These are phyloP conservation scores for Acanthamoeba triangularis DNA, from an alignment of 208 protist species.

Conservation along the genomic window DNA sequence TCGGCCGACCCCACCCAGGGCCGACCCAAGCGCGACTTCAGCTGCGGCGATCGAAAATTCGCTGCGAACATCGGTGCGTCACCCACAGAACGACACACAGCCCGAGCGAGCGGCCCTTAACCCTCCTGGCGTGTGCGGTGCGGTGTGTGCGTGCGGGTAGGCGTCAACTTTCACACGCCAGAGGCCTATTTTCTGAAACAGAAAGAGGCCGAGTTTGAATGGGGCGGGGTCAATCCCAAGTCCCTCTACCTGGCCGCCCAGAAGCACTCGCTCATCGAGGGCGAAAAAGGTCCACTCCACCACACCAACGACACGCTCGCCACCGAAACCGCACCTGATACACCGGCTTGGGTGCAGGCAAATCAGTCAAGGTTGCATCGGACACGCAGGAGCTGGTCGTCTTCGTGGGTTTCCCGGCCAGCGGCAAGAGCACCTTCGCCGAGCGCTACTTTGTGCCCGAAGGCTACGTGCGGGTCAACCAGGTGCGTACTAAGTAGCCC, in stretches of 20 bases:
- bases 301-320: neutral
- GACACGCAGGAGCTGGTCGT: constrained; percentile 93
- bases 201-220: constrained; percentile 30
- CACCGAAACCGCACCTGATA: neutral
- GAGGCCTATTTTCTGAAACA: constrained; percentile 93
- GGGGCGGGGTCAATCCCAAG: constrained; percentile 44
- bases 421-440: constrained; percentile 95
- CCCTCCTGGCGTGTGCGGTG: neutral
- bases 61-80: constrained; percentile 92
- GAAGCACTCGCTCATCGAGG: neutral
- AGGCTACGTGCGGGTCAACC: constrained; percentile 92
- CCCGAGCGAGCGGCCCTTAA: no score
- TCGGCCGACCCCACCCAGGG: constrained; percentile 5
- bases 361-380: neutral
- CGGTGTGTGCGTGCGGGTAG: neutral
- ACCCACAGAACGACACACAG: no score
- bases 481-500: neutral
- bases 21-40: constrained; percentile 94
- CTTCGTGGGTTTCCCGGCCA: constrained; percentile 93
- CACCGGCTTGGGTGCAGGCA: neutral
- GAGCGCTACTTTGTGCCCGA: constrained; percentile 91
- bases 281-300: neutral
- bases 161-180: constrained; percentile 93
- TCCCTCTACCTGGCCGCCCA: neutral
- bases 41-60: constrained; percentile 95